Evolutionary conservation across 2,329 filamentous ascomycete genomes (phyloP).

Genomic region (Alternaria angustiovoidea): DNA sequence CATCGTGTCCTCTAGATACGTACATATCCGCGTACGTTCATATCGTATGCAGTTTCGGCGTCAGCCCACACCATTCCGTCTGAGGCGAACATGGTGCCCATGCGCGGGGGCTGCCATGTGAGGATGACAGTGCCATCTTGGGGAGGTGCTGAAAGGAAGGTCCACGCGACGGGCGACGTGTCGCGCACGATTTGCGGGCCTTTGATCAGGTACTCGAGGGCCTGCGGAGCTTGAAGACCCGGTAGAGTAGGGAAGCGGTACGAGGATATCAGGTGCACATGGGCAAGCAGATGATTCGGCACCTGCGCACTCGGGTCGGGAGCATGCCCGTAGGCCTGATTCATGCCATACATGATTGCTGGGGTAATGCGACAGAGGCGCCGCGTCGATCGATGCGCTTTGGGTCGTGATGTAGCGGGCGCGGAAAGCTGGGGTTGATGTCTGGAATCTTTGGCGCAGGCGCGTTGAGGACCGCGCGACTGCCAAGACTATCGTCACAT

Average conservation of each 20-base stretch:
- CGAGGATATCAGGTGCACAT: constrained; percentile 88
- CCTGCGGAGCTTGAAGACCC: constrained; percentile 75
- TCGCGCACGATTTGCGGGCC: constrained; percentile 88
- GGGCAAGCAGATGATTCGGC: constrained; percentile 67
- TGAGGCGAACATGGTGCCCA: constrained; percentile 79
- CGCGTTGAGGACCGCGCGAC: constrained; percentile 28
- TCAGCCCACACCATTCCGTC: constrained; percentile 94
- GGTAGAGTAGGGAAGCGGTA: constrained; percentile 80
- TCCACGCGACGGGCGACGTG: constrained; percentile 89
- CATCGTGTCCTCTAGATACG: constrained; percentile 17
- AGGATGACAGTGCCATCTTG: constrained; percentile 82
- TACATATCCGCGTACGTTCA: constrained; percentile 76
- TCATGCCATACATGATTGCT: constrained; percentile 45
- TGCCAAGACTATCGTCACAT: constrained; percentile 8
- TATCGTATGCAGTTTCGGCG: constrained; percentile 77
- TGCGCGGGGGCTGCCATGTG: constrained; percentile 81
- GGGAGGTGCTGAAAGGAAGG: constrained; percentile 80
- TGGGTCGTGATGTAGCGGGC: constrained; percentile 24
- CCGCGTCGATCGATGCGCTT: constrained; percentile 23
- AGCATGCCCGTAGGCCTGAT: constrained; percentile 40
- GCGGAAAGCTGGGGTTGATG: constrained; percentile 31
- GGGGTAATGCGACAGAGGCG: constrained; percentile 36
- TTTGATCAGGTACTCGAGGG: constrained; percentile 82
- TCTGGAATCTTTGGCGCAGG: constrained; percentile 30
- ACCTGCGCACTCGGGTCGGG: constrained; percentile 48